Percentiles rank a stretch among this genome's conserved stretches.
These are phyloP conservation scores for Barbarea vulgaris DNA, from an alignment of 345 rosid species.

Conservation along the genomic window DNA sequence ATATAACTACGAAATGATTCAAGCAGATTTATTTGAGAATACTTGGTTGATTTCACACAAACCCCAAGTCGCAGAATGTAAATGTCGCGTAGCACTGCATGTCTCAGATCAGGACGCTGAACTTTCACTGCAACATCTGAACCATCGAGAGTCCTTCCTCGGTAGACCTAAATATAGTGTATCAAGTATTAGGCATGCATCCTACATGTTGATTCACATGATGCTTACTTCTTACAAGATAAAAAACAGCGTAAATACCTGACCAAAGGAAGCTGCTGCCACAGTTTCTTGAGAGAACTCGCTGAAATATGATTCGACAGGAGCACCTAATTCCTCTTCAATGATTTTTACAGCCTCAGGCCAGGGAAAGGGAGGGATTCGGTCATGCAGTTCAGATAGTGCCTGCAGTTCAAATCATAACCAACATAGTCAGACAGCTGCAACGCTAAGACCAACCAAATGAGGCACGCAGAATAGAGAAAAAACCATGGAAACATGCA, in stretches of 20 bases:
- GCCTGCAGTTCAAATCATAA: constrained; percentile 60
- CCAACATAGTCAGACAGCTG: constrained; percentile 14
- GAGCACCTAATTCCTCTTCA: constrained; percentile 88
- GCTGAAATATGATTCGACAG: constrained; percentile 66
- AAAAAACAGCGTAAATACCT: constrained; percentile 50
- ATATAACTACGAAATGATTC: constrained; percentile 27
- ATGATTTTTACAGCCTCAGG: constrained; percentile 70
- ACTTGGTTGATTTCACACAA: constrained; percentile 36
- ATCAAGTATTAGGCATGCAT: constrained; percentile 18
- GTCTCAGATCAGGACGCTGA: constrained; percentile 89
- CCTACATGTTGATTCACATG: constrained; percentile 15
- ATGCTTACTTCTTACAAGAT: constrained; percentile 20
- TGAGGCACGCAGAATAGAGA: constrained; percentile 14
- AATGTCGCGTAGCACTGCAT: constrained; percentile 84
- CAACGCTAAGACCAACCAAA: constrained; percentile 2
- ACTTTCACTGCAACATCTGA: constrained; percentile 85
- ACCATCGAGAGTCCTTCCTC: constrained; percentile 76
- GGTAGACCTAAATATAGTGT: constrained; percentile 64
- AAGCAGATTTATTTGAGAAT: constrained; percentile 8
- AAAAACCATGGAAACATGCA: not conserved
- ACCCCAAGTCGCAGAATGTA: constrained; percentile 93
- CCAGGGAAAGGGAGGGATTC: constrained; percentile 86
- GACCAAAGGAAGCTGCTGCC: constrained; percentile 98
- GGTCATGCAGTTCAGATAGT: constrained; percentile 85
- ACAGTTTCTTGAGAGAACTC: constrained; percentile 80